Percentiles rank a stretch among this genome's conserved stretches.
Evolutionary conservation across 108 stramenopile species (phyloP).

Genomic region (Licmophora abbreviata): DNA sequence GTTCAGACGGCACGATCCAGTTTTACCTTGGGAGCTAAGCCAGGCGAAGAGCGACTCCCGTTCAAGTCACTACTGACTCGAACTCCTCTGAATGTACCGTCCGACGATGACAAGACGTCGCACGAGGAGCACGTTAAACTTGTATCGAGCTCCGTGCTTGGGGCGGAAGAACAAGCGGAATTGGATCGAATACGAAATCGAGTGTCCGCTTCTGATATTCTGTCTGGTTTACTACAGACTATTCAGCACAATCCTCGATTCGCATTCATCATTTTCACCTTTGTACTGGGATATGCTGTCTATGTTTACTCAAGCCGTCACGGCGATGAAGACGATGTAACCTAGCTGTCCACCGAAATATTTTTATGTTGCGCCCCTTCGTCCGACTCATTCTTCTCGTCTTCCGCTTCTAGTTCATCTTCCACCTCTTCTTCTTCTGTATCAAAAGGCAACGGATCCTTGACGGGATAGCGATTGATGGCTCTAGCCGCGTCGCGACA

Average conservation of each 20-base stretch:
- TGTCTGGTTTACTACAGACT: not conserved
- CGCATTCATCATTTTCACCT: slow-evolving; percentile 25
- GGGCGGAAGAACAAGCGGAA: slow-evolving; percentile 20
- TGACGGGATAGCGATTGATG: slow-evolving; percentile 79
- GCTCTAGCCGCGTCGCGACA: slow-evolving; percentile 58
- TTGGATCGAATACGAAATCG: slow-evolving; percentile 10
- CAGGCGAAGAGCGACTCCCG: too few species aligned
- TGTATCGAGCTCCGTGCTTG: slow-evolving; percentile 12
- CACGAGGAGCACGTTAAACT: slow-evolving; percentile 8
- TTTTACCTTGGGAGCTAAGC: not conserved
- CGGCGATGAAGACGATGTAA: slow-evolving; percentile 9
- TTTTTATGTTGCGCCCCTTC: not conserved
- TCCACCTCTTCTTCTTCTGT: slow-evolving; percentile 17
- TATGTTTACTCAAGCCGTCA: slow-evolving; percentile 12
- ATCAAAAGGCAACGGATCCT: slow-evolving; percentile 73
- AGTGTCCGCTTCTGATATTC: not conserved
- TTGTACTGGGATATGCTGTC: slow-evolving; percentile 7
- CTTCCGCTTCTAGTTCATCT: slow-evolving; percentile 13
- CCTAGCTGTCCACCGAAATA: slow-evolving; percentile 1
- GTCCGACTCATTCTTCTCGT: slow-evolving; percentile 4
- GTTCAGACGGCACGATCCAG: not conserved
- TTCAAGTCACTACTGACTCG: too few species aligned
- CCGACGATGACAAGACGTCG: not conserved
- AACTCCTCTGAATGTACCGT: too few species aligned
- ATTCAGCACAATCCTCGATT: slow-evolving; percentile 10